Evolutionary conservation across 225 moss, liverwort and hornwort species (phyloP).

Genomic region (Sphagnum contortum): DNA sequence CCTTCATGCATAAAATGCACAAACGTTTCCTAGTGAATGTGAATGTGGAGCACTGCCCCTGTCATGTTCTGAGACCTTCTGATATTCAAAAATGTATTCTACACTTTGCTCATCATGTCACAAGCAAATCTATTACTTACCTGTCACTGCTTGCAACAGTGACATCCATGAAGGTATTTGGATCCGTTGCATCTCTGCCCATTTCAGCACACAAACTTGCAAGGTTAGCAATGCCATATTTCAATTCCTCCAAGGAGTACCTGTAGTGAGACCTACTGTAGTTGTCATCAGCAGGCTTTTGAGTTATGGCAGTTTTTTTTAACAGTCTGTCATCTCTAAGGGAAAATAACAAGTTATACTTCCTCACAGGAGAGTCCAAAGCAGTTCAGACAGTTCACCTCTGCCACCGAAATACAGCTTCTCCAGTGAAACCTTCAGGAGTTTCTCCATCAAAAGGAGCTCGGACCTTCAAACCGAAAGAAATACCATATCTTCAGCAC

Average conservation of each 20-base stretch:
- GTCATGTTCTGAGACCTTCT: too few relatives aligned
- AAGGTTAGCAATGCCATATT: slow-evolving; percentile 3
- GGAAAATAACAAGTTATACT: too few relatives aligned
- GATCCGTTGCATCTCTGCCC: slow-evolving; percentile 61
- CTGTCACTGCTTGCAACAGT: slow-evolving; percentile 66
- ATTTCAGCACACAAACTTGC: slow-evolving; percentile 4
- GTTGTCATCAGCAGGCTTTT: neutral
- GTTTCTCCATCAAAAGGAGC: slow-evolving; percentile 46
- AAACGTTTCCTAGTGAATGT: too few relatives aligned
- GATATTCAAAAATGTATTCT: neutral
- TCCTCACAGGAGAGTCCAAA: neutral
- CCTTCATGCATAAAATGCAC: too few relatives aligned
- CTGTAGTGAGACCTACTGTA: too few relatives aligned
- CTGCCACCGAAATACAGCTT: slow-evolving; percentile 85
- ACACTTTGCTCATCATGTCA: neutral
- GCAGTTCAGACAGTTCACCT: slow-evolving; percentile 22
- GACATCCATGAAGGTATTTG: slow-evolving; percentile 73
- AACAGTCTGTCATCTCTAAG: neutral
- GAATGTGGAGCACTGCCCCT: too few relatives aligned
- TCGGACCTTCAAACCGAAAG: slow-evolving; percentile 16
- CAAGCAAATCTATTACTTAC: slow-evolving; percentile 10
- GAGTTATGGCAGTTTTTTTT: neutral
- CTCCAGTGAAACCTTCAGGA: slow-evolving; percentile 49
- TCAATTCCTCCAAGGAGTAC: too few relatives aligned
- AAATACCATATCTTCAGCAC: too few relatives aligned